Evolutionary conservation across 106 monocot genomes (phyloP).

Genomic region (Alisma plantagoaquatica): DNA sequence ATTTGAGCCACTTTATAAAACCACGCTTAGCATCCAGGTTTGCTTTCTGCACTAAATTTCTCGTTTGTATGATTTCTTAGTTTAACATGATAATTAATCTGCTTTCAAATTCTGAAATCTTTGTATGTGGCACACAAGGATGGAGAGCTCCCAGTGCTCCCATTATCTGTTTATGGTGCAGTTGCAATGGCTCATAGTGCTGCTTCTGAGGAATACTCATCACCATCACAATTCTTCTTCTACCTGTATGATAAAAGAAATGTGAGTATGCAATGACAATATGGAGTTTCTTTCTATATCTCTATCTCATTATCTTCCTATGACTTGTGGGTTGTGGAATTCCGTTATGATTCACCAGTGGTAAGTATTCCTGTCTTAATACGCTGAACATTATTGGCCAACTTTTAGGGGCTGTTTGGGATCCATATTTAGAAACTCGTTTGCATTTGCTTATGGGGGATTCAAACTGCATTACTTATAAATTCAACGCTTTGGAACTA

Average conservation of each 20-base stretch:
- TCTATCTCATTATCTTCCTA: too few species aligned
- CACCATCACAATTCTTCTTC: constrained; percentile 88
- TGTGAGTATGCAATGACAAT: constrained; percentile 50
- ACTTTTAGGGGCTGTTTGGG: too few species aligned
- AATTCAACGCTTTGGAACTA: too few species aligned
- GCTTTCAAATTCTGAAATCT: too few species aligned
- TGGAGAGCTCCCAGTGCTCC: constrained; percentile 89
- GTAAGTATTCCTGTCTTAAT: too few species aligned
- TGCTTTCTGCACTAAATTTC: background rate
- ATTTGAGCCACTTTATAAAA: constrained; percentile 91
- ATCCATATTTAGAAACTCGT: too few species aligned
- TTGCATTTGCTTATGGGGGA: too few species aligned
- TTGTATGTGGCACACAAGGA: constrained; percentile 54
- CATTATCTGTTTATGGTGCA: constrained; percentile 89
- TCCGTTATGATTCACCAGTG: too few species aligned
- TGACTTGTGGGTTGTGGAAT: too few species aligned
- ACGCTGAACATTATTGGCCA: too few species aligned
- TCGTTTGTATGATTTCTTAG: background rate
- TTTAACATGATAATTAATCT: background rate
- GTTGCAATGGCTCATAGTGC: constrained; percentile 85
- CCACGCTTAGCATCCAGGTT: constrained; percentile 80
- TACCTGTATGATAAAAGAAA: constrained; percentile 94
- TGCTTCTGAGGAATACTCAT: constrained; percentile 80
- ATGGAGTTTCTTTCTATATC: too few species aligned
- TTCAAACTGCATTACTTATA: too few species aligned